Base-by-base conservation (phyloP, 2,329 filamentous ascomycete species). In the Aspergillus ustus region DNA sequence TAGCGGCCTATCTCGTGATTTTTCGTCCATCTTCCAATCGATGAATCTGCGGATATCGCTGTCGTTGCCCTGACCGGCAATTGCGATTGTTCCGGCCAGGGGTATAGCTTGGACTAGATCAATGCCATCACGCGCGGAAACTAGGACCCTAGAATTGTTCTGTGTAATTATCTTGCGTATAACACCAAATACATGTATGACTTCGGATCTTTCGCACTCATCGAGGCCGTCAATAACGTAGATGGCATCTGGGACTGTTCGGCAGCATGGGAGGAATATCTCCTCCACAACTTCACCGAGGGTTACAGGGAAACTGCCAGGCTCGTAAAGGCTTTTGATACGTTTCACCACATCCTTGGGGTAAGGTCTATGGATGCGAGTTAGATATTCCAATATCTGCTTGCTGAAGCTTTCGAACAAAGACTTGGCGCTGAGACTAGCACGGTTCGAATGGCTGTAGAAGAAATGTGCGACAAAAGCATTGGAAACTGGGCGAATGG, bases 1-100 rank as follows among this genome's bases (percentile, higher is more conserved):
- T n/a, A 52, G 22, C 3, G 28, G 2, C 15, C 49, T 15, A 28
- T 49, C 22, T 19, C n/a, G n/a, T 28, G 15, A 57, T 51, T 40
- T 61, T 46, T 40, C 28, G 29, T 28, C 31, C 22, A 62, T 56
- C 55, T 62, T 52, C 49, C 49, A 52, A n/a, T 52, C 29, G 22
- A 52, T 52, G 19, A 52, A 52, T 8, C n/a, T 52, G 17, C 34
- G 49, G 15, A 52, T 52, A n/a, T 52, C 49, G n/a, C 8, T 52
- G 17, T 28, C 29, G 7, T 52, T 52, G 3, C 49, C 49, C 7
- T 52, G 49, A 20, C 37, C 22, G 4, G 29, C 28, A 37, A 52
- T 52, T 15, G 22, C 6, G 2, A 52, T 20, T 7, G 28, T 37
- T n/a, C 3, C 11, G 5, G 29, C 34, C 20, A 4, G 13, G 4